Evolutionary conservation across 352 stramenopile genomes (phyloP), one percentile per base, ranked within the genome.

Genomic region (Paralagenidium karlingii): DNA sequence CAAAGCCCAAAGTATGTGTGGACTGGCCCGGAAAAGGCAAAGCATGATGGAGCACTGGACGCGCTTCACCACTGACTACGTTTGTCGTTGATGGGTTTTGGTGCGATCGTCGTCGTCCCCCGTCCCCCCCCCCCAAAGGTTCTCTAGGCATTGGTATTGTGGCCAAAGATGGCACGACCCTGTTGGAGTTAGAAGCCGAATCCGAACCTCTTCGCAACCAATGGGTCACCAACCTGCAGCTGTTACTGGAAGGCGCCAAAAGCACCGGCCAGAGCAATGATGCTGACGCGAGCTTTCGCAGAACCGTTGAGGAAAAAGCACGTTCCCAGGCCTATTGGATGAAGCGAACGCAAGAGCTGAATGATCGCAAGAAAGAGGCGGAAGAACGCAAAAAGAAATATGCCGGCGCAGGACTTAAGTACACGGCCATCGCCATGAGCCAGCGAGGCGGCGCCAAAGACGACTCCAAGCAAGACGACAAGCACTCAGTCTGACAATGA

Each of bases 371-470:
- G 43, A 48, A 56, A 34, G 69, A 87, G 38, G 73, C 76, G 11
- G 73, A 86, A 41, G 73, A 85, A 40, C 58, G 69, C 22, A 89
- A 89, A 51, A 83, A 85, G 39, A 61, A 80, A 44, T 83, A 85
- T 39, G 56, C 65, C 6, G 56, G 61, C 21, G 59, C 56, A 5
- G 76, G 76, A 5, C 82, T 87, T 63, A 89, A 85, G 48, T 89
- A 87, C 52, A 89, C 76, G 2, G 76, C 76, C 5, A 57, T 85
- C 24, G 76, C 76, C 26, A 81, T 89, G 60, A 63, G 50, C 18
- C 86, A 75, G 49, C 73, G 74, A n/a, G n/a, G n/a, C n/a, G n/a
- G n/a, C n/a, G n/a, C n/a, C n/a, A n/a, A n/a, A n/a, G n/a, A n/a
- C n/a, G n/a, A n/a, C n/a, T n/a, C n/a, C n/a, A n/a, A n/a, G n/a